Percentiles rank a stretch among this genome's conserved stretches.
Evolutionary conservation across 2,329 filamentous ascomycete species (phyloP).

Genomic region (Fusarium coffeatum): DNA sequence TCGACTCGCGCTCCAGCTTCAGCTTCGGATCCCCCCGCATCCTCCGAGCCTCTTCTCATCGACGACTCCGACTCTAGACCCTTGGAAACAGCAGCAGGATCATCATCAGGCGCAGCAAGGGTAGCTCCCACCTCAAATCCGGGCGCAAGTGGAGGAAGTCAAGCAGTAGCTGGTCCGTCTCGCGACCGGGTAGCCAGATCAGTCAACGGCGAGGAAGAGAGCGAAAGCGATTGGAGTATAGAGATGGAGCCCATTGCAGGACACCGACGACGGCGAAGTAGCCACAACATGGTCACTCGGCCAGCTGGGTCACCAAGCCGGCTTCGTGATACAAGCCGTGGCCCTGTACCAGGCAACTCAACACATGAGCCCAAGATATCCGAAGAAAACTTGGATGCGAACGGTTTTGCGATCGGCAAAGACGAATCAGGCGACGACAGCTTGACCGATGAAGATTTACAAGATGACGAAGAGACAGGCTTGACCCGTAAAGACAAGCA

Average conservation of each 20-base stretch:
- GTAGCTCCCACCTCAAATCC: constrained; percentile 8
- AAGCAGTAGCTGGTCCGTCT: constrained; percentile 36
- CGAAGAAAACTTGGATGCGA: constrained; percentile 54
- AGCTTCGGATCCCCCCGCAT: constrained; percentile 10
- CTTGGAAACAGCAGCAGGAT: constrained; percentile 13
- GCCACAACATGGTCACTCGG: constrained; percentile 53
- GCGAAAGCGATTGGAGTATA: constrained; percentile 55
- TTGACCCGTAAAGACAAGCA: constrained; percentile 79
- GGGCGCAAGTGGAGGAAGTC: constrained; percentile 25
- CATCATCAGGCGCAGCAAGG: constrained; percentile 21
- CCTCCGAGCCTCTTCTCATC: constrained; percentile 24
- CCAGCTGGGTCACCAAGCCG: constrained; percentile 45
- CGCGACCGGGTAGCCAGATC: constrained; percentile 23
- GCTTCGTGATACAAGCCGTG: constrained; percentile 42
- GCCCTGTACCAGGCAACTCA: constrained; percentile 43
- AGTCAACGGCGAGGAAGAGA: constrained; percentile 52
- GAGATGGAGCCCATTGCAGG: constrained; percentile 68
- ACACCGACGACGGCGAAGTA: constrained; percentile 68
- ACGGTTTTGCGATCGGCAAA: constrained; percentile 44
- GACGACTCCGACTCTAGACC: constrained; percentile 15
- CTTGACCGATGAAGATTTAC: constrained; percentile 76
- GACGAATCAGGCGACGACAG: constrained; percentile 61
- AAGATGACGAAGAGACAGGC: constrained; percentile 91
- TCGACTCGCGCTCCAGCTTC: constrained; percentile 18
- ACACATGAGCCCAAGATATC: constrained; percentile 60